A percentile compares a stretch with the other conserved stretches of the same genome.
phyloP scores from a whole-genome alignment of 2,329 filamentous ascomycete genomes.

The Penicillium palitans region DNA sequence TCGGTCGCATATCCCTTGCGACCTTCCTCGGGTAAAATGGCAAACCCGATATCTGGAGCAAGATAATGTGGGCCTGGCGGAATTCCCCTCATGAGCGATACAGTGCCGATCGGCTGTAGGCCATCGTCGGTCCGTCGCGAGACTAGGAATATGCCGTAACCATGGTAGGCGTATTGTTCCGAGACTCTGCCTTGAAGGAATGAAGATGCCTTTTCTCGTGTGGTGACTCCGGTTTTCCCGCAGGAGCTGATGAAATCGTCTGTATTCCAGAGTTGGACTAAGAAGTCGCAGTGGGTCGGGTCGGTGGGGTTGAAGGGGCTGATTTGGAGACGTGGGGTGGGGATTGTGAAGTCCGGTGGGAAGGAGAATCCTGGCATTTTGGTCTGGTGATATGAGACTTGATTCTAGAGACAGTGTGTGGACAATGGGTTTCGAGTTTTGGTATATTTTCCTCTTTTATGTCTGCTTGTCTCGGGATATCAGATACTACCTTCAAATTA shows the following conservation, averaged over 20 bases:
- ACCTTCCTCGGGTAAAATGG: slow-evolving; percentile 24
- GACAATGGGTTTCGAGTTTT: not conserved
- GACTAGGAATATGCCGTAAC: slow-evolving; percentile 14
- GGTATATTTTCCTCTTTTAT: not conserved
- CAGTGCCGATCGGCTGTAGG: slow-evolving; percentile 15
- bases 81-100: slow-evolving; percentile 21
- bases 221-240: slow-evolving; percentile 14
- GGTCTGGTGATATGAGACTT: not conserved
- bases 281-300: slow-evolving; percentile 16
- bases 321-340: slow-evolving; percentile 22
- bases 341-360: slow-evolving; percentile 11
- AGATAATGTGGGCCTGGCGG: slow-evolving; percentile 15
- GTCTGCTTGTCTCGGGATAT: not conserved
- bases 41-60: slow-evolving; percentile 29
- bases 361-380: slow-evolving; percentile 9
- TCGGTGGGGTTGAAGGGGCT: slow-evolving; percentile 15
- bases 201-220: slow-evolving; percentile 11
- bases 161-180: slow-evolving; percentile 10
- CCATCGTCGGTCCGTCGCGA: not conserved
- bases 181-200: slow-evolving; percentile 12
- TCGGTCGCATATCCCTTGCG: slow-evolving; percentile 32
- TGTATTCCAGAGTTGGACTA: slow-evolving; percentile 22
- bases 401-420: not conserved
- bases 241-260: slow-evolving; percentile 18
- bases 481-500: not conserved